Evolutionary conservation across 176 grass and related monocot species (phyloP).

Genomic region (Thinopyrum elongatum): DNA sequence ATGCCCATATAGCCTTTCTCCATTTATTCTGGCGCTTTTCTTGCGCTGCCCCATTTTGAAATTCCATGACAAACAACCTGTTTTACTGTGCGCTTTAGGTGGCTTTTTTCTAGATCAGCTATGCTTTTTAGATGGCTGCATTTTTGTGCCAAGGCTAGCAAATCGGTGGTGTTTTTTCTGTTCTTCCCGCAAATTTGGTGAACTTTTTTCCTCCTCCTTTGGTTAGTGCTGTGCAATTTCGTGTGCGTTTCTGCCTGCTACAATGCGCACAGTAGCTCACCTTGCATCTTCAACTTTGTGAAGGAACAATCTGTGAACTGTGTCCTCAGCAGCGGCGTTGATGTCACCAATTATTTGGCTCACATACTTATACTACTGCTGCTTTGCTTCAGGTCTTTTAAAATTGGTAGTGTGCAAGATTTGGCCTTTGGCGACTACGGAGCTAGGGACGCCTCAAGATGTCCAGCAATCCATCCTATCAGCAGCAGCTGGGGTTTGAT

Average conservation of each 20-base stretch:
- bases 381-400: slow-evolving; percentile 39
- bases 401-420: slow-evolving; percentile 21
- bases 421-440: slow-evolving; percentile 22
- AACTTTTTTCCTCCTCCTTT: neutral
- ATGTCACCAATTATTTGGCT: slow-evolving; percentile 21
- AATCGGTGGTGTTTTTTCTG: slow-evolving; percentile 10
- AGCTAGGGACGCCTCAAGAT: slow-evolving; percentile 21
- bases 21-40: slow-evolving; percentile 9
- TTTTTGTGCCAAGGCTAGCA: neutral
- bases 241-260: slow-evolving; percentile 10
- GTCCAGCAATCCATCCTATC: slow-evolving; percentile 44
- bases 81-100: slow-evolving; percentile 28
- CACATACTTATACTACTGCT: neutral
- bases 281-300: neutral
- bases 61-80: neutral
- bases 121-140: slow-evolving; percentile 27
- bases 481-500: slow-evolving; percentile 41
- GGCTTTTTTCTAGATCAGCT: neutral
- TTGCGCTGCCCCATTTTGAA: neutral
- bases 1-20: neutral
- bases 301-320: slow-evolving; percentile 27
- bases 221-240: neutral
- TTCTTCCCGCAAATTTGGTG: neutral
- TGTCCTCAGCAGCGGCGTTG: slow-evolving; percentile 32
- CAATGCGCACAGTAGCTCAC: neutral